Percentiles rank a stretch among this genome's conserved stretches.
These are phyloP conservation scores for Cladosporium austrohemisphaericum DNA, from an alignment of 2,329 filamentous ascomycete genomes.

Conservation along the genomic window DNA sequence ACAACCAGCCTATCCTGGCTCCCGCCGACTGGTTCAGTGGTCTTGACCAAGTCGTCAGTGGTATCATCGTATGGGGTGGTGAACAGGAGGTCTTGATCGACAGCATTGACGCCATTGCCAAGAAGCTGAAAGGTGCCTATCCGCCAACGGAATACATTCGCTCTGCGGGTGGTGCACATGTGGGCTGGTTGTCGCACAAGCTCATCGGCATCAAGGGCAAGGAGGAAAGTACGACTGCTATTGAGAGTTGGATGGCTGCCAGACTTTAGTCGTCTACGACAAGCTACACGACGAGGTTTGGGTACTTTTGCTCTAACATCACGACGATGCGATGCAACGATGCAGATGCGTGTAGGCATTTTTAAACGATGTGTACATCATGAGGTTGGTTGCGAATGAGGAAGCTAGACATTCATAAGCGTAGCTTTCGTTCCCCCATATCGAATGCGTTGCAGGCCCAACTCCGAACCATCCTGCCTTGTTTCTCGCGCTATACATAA, in stretches of 20 bases:
- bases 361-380: no score
- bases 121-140: constrained; percentile 44
- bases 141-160: constrained; percentile 32
- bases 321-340: no score
- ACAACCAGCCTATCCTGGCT: constrained; percentile 52
- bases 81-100: constrained; percentile 56
- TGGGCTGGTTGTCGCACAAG: constrained; percentile 34
- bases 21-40: constrained; percentile 52
- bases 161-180: constrained; percentile 34
- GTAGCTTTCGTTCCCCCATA: no score
- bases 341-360: no score
- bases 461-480: no score
- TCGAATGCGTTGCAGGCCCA: no score
- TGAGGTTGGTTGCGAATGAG: no score
- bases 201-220: constrained; percentile 38
- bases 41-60: constrained; percentile 42
- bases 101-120: constrained; percentile 50
- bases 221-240: constrained; percentile 33
- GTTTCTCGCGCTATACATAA: no score
- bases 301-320: no score
- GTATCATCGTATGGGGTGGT: constrained; percentile 53
- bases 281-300: no score
- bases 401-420: no score
- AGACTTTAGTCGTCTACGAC: constrained; percentile 32
- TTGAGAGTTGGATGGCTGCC: constrained; percentile 38